Percentiles rank a stretch among this genome's conserved stretches.
phyloP scores from a whole-genome alignment of 768 basidiomycete species.

The Gelatoporia subvermispora region DNA sequence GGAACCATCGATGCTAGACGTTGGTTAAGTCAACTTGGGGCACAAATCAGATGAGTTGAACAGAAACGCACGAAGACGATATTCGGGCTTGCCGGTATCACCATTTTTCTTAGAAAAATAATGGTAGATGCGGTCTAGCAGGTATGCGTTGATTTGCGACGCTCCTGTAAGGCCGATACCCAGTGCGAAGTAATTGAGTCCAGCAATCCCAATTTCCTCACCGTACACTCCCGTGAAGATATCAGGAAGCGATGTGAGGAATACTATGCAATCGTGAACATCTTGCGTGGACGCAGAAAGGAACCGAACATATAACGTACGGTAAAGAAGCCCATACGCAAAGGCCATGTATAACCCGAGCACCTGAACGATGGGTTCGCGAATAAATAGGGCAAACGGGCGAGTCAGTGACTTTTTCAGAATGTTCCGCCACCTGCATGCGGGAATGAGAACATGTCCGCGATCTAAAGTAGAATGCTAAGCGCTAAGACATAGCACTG shows the following conservation, averaged over 20 bases:
- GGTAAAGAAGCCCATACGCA: slow-evolving; percentile 56
- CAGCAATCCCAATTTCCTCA: slow-evolving; percentile 50
- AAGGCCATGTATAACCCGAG: slow-evolving; percentile 66
- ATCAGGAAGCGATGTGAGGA: slow-evolving; percentile 54
- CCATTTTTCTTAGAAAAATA: slow-evolving; percentile 45
- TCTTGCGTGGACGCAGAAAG: not conserved
- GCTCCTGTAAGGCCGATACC: slow-evolving; percentile 55
- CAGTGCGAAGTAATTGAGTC: slow-evolving; percentile 64
- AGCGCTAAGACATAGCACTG: too few species aligned
- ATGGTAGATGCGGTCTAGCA: slow-evolving; percentile 52
- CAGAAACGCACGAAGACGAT: slow-evolving; percentile 40
- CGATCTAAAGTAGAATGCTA: too few species aligned
- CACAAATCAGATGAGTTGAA: not conserved
- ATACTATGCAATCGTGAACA: slow-evolving; percentile 32
- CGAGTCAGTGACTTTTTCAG: slow-evolving; percentile 50
- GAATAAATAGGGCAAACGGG: slow-evolving; percentile 56
- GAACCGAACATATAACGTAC: slow-evolving; percentile 28
- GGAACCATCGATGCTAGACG: slow-evolving; percentile 51
- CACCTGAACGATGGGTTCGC: slow-evolving; percentile 61
- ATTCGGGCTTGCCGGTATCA: slow-evolving; percentile 53
- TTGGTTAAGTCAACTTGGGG: not conserved
- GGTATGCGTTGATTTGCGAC: slow-evolving; percentile 47
- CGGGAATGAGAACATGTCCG: too few species aligned
- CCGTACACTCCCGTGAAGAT: slow-evolving; percentile 53
- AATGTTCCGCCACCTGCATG: slow-evolving; percentile 54